A percentile compares a stretch with the other conserved stretches of the same genome.
These are phyloP conservation scores for Begonia peltatifolia DNA, from an alignment of 306 rosid species.

Conservation along the genomic window DNA sequence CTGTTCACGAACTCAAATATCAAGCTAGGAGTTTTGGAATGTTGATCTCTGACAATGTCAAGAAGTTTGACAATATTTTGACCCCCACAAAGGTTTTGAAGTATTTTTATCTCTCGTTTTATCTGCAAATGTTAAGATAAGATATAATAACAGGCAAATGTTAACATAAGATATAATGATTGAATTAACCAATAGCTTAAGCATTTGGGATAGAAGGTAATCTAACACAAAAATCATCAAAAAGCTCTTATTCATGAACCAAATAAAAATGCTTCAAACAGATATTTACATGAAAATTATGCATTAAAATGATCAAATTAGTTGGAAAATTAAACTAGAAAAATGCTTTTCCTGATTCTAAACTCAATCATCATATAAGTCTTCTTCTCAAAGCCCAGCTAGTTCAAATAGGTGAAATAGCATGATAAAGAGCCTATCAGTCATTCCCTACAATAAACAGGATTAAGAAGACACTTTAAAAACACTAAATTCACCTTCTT, in stretches of 20 bases:
- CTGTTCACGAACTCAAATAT: slow-evolving; percentile 33
- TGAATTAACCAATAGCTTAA: neutral
- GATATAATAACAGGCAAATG: neutral
- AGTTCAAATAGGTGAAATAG: too few species aligned
- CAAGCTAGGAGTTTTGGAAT: slow-evolving; percentile 32
- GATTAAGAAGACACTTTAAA: neutral
- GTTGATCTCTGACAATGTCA: slow-evolving; percentile 31
- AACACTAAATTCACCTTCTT: slow-evolving; percentile 29
- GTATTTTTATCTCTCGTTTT: slow-evolving; percentile 32
- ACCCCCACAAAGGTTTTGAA: slow-evolving; percentile 39
- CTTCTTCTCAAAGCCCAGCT: too few species aligned
- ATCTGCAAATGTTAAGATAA: slow-evolving; percentile 14
- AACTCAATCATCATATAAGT: too few species aligned
- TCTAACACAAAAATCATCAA: neutral
- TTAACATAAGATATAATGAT: neutral
- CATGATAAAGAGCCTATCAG: neutral
- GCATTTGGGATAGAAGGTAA: too few species aligned
- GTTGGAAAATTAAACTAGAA: too few species aligned
- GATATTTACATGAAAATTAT: too few species aligned
- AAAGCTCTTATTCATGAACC: neutral
- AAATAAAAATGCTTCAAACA: too few species aligned
- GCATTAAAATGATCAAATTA: too few species aligned
- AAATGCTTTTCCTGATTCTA: too few species aligned
- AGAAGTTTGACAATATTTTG: slow-evolving; percentile 29
- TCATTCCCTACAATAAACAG: neutral